phyloP scores from a whole-genome alignment of 768 basidiomycete species.

The Rhodotorula sphaerocarpa region DNA sequence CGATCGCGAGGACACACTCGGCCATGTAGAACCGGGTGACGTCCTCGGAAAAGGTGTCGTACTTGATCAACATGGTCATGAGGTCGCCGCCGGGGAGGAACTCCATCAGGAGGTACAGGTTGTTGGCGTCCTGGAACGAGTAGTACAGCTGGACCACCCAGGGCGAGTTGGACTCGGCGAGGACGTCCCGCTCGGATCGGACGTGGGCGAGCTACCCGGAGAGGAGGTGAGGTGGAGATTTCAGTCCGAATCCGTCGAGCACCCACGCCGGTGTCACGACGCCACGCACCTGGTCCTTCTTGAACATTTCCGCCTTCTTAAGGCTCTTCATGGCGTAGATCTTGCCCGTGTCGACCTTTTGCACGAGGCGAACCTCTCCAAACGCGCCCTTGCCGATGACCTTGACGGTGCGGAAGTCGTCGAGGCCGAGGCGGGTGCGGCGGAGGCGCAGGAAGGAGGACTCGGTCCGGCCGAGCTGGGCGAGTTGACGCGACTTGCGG shows the following conservation, averaged over 20 bases:
- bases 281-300: constrained; percentile 80
- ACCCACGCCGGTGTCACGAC: neutral
- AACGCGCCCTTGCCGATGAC: constrained; percentile 99
- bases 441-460: constrained; percentile 77
- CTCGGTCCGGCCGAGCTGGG: constrained; percentile 77
- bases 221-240: no score
- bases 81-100: constrained; percentile 96
- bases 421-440: constrained; percentile 79
- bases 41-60: constrained; percentile 97
- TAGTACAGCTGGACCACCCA: constrained; percentile 98
- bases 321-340: constrained; percentile 99
- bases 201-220: constrained; percentile 95
- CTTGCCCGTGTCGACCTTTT: constrained; percentile 92
- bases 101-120: constrained; percentile 97
- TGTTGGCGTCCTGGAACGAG: constrained; percentile 91
- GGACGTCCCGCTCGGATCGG: constrained; percentile 89
- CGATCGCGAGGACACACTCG: constrained; percentile 95
- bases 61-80: constrained; percentile 99
- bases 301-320: constrained; percentile 96
- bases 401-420: constrained; percentile 92
- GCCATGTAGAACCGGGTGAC: constrained; percentile 98
- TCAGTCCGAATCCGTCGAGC: no score
- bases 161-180: constrained; percentile 85
- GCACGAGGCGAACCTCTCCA: constrained; percentile 92
- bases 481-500: constrained; percentile 72